phyloP scores from a whole-genome alignment of 495 filamentous ascomycete species.

The Aspergillus heteromorphus region DNA sequence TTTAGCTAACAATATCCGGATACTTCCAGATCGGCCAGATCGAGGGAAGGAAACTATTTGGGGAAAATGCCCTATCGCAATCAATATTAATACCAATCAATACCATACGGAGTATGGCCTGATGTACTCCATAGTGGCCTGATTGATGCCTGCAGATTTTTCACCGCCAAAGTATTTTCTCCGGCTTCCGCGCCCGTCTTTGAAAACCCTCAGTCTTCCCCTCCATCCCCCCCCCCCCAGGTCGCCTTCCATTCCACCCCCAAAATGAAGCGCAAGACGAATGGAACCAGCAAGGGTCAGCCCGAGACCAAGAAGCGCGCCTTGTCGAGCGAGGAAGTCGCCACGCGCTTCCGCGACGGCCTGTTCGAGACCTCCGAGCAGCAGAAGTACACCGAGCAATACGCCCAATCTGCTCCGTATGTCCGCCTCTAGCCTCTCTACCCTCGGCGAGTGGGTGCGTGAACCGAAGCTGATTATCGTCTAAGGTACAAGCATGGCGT shows the following conservation, averaged over 20 bases:
- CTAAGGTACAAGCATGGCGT: conserved; percentile 82
- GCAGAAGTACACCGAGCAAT: conserved; percentile 61
- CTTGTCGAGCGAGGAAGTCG: conserved; percentile 43
- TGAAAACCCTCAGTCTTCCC: not conserved
- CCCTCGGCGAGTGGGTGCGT: conserved; percentile 4
- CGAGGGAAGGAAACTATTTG: not conserved
- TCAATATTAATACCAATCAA: too few relatives aligned
- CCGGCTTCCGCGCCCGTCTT: not conserved
- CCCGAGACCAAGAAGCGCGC: conserved; percentile 47
- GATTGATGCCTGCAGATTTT: conserved; percentile 13
- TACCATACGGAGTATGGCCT: too few relatives aligned
- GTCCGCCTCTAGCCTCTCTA: conserved; percentile 15
- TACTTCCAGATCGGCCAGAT: too few relatives aligned
- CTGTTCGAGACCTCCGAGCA: conserved; percentile 67
- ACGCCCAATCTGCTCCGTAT: conserved; percentile 67
- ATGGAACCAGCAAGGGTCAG: conserved; percentile 36
- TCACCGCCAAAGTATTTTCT: conserved; percentile 15
- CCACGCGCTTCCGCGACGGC: conserved; percentile 60
- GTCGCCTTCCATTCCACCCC: not conserved
- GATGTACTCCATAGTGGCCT: conserved; percentile 17
- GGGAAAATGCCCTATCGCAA: too few relatives aligned
- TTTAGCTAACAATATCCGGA: too few relatives aligned
- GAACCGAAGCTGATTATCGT: not conserved
- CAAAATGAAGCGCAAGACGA: conserved; percentile 55
- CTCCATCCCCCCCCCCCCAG: not conserved